Base-by-base conservation (phyloP, 306 rosid species). In the Lithocarpus polystachyus region DNA sequence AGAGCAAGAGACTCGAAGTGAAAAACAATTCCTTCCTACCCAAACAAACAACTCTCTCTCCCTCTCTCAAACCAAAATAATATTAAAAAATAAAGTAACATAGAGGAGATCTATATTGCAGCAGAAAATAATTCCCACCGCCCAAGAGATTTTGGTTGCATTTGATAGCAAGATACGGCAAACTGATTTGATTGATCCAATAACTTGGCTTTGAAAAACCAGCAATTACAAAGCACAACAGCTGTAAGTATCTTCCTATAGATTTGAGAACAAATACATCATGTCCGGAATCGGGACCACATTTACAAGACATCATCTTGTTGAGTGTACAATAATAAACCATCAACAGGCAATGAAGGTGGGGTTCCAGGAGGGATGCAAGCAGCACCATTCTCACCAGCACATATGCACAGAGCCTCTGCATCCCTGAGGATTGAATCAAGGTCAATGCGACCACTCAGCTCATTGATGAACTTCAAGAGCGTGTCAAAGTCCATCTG, bases 291-390 rank as follows among this genome's bases (percentile, higher is more conserved):
- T 5, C 9, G 77, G 17, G 68, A 62, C 72, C 43, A 37, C 24
- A 78, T 82, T 84, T 89, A 93, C 87, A 90, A 72, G 18, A 93
- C 91, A 61, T 86, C 92, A 73, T 96, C 99, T 72, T 87, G 91
- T 77, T 89, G 98, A 72, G 75, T 8, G 68, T 88, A 93, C 53
- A 87, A 82, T 56, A 87, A 87, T 56, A 87, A 87, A 72, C 86
- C 89, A 73, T 89, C 96, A 59, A 89, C 64, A 23, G 99, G 99
- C 80, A 96, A 68, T 1, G 99, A 91, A 26, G 99, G 97, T 9
- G 99, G 98, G 71, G 99, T 96, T 82, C 99, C 99, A 22, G 99
- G 99, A 17, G 99, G 98, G 77, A 96, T 93, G 83, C 84, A 88
- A 81, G 99, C 94, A 2, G 85, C 92, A 70, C 97, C 99, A 70